Evolutionary conservation across 441 rosid species (phyloP).

Genomic region (Adansonia rubrostipa): DNA sequence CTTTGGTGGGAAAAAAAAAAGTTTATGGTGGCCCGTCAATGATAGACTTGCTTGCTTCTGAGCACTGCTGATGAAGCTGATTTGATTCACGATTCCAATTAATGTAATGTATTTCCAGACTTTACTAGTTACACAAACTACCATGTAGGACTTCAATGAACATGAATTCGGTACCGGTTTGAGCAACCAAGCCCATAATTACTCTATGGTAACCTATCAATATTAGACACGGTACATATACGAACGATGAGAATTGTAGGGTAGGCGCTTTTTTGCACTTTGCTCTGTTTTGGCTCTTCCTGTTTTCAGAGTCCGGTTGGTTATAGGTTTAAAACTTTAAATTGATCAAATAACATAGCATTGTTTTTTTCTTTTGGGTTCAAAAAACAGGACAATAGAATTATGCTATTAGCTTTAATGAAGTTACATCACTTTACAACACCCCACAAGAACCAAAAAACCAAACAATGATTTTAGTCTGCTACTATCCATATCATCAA

Average conservation of each 20-base stretch:
- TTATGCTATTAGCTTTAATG: not conserved
- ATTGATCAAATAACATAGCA: not conserved
- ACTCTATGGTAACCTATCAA: too few species aligned
- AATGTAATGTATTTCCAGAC: too few species aligned
- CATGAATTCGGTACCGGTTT: not conserved
- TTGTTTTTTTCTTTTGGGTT: too few species aligned
- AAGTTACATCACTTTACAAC: conserved; percentile 1
- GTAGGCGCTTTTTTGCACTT: not conserved
- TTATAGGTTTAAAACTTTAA: not conserved
- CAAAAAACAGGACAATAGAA: not conserved
- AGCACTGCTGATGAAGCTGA: too few species aligned
- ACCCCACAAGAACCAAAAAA: not conserved
- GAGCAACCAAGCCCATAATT: not conserved
- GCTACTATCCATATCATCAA: not conserved
- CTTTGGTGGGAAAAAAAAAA: too few species aligned
- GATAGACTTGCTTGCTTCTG: too few species aligned
- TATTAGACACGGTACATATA: too few species aligned
- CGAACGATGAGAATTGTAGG: not conserved
- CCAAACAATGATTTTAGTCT: not conserved
- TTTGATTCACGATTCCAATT: too few species aligned
- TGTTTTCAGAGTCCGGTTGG: not conserved
- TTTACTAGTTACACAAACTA: too few species aligned
- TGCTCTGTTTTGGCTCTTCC: not conserved
- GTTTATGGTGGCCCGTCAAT: too few species aligned
- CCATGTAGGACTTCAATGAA: not conserved